Evolutionary conservation across 2,329 filamentous ascomycete genomes (phyloP), one percentile per base, ranked within the genome.

Genomic region (Alternaria infectoria): DNA sequence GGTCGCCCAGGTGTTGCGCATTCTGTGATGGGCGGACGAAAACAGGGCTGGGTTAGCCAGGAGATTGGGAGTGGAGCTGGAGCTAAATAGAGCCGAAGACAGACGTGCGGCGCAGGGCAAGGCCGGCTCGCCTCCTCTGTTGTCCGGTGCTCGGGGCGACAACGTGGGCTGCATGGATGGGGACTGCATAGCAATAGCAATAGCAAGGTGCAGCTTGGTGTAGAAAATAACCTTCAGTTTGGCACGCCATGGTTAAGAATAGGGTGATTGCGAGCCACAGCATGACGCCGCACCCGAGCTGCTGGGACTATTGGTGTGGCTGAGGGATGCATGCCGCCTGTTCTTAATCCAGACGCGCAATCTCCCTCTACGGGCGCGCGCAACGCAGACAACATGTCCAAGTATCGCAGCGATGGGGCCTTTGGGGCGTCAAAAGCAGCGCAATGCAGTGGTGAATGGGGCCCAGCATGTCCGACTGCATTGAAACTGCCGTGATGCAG

Each of bases 331-430:
- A 40, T 57, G 60, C 54, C 30, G 60, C 21, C 52, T 60, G 57
- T 57, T 59, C 60, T 63, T 55, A 63, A 63, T 63, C n/a, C 61
- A 66, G 62, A 59, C 59, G 51, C 56, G 61, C 67, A 69, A 69
- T 69, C 64, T 69, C 67, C 64, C 59, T 54, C 46, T 30, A 61
- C 57, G 25, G 57, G 54, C 40, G 47, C n/a, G 50, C 57, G 50
- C 26, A 47, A 36, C 21, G 6, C 19, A 36, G 19, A 32, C 7
- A 56, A n/a, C n/a, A n/a, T 17, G 13, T 40, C 23, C n/a, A 19
- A n/a, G 23, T 25, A 25, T 7, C 9, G 58, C 58, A 10, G 23
- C 19, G 19, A 17, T 3, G 15, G 10, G 50, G 40, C 25, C 13
- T 50, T 15, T 25, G 49, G 50, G 40, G 26, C 21, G 50, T 32